A percentile compares a stretch with the other conserved stretches of the same genome.
phyloP scores from a whole-genome alignment of 2,329 filamentous ascomycete species.

The Apiospora rasikravindrae region DNA sequence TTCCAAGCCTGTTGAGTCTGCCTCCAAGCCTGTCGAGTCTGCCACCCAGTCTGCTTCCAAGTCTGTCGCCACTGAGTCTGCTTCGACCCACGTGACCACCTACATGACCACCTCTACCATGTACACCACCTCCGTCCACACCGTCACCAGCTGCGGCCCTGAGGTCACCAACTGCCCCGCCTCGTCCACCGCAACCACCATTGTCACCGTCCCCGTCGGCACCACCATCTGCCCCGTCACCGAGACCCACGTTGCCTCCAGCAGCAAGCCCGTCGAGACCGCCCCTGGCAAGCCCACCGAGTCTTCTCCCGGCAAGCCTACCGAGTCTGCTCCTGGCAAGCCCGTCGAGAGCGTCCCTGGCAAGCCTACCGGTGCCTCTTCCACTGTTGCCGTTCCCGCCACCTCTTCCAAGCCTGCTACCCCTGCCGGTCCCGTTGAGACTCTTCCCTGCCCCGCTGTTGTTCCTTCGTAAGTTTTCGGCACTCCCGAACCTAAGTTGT shows the following conservation, averaged over 20 bases:
- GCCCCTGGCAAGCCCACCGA: too few species aligned
- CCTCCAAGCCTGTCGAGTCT: too few species aligned
- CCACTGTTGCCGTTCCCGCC: conserved; percentile 38
- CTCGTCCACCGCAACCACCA: conserved; percentile 49
- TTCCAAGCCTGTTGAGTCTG: too few species aligned
- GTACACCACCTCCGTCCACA: conserved; percentile 54
- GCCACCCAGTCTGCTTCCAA: background rate
- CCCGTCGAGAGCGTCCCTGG: background rate
- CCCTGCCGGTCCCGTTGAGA: conserved; percentile 45
- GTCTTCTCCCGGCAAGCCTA: conserved; percentile 28
- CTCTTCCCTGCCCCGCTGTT: conserved; percentile 67
- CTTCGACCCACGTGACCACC: conserved; percentile 32
- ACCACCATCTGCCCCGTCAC: conserved; percentile 68
- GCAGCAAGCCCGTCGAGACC: conserved; percentile 25
- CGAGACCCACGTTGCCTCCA: conserved; percentile 39
- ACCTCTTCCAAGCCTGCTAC: conserved; percentile 25
- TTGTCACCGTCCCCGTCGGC: conserved; percentile 59
- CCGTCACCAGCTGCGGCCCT: conserved; percentile 58
- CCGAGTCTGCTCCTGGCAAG: conserved; percentile 13
- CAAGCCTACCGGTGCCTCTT: conserved; percentile 18
- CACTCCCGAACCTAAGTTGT: too few species aligned
- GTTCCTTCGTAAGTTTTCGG: too few species aligned
- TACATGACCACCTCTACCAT: conserved; percentile 55
- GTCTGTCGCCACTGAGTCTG: background rate
- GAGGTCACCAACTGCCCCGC: conserved; percentile 55